Evolutionary conservation across 352 stramenopile genomes (phyloP), one percentile per base, ranked within the genome.

Genomic region (Phytophthora cactorum): DNA sequence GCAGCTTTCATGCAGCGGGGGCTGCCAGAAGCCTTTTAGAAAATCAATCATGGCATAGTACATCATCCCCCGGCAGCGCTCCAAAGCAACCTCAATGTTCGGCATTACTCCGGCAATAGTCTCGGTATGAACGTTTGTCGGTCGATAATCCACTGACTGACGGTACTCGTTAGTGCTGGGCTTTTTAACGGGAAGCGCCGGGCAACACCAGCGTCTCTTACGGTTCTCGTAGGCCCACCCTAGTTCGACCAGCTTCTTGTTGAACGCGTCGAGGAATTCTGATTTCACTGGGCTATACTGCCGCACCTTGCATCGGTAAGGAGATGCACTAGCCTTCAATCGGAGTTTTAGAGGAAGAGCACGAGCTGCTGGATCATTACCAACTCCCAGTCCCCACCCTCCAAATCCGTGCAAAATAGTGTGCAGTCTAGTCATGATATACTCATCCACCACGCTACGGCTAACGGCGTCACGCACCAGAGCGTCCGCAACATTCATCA

Each of bases 201-300:
- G 55, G 31, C 55, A 54, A 5, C 55, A 63, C 14, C 55, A 63
- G n/a, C 55, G 55, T 36, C 55, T 65, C 25, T n/a, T 45, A 0
- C 29, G n/a, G 6, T 66, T 59, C 10, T 59, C 39, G 5, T 59
- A 66, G 2, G 59, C 49, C 59, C 49, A 59, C 3, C 59, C 49
- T 11, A 59, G 29, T 10, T 60, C 22, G n/a, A n/a, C n/a, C n/a
- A n/a, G n/a, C n/a, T n/a, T n/a, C n/a, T n/a, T n/a, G n/a, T n/a
- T n/a, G n/a, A 54, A 67, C 2, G 5, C 15, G 5, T 29, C 41
- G 1, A 67, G 22, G 27, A 67, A 67, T 1, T n/a, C 41, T 4
- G 59, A 61, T n/a, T 67, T 61, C 2, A 36, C 15, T 0, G 41
- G 51, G 22, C 50, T 67, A 10, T 61, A 67, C 2, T 67, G 29